A percentile compares a stretch with the other conserved stretches of the same genome.
Evolutionary conservation across 371 early-diverging fungal genomes (phyloP).

Genomic region (Nematocida parisii): DNA sequence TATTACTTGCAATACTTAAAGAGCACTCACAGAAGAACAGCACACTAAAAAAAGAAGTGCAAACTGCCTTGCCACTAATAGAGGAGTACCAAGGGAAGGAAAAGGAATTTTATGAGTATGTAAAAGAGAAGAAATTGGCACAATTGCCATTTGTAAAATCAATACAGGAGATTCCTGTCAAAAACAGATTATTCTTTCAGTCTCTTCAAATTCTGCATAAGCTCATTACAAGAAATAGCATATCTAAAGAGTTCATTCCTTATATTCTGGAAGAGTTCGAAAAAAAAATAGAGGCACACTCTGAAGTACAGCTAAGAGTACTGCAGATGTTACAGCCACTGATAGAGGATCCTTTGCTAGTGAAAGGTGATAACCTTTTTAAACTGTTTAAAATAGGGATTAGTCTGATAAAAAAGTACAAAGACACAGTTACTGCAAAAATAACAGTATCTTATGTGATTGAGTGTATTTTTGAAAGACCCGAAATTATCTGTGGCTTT

Average conservation of each 20-base stretch:
- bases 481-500: background rate
- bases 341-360: constrained; percentile 31
- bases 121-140: background rate
- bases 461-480: constrained; percentile 30
- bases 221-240: constrained; percentile 5
- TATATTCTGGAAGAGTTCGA: constrained; percentile 46
- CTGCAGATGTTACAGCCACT: constrained; percentile 46
- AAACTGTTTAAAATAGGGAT: constrained; percentile 52
- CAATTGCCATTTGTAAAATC: constrained; percentile 34
- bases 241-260: constrained; percentile 24
- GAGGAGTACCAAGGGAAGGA: constrained; percentile 1
- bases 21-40: constrained; percentile 39
- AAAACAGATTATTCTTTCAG: constrained; percentile 23
- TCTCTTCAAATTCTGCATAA: constrained; percentile 27
- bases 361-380: constrained; percentile 13
- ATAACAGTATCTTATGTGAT: constrained; percentile 36
- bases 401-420: constrained; percentile 18
- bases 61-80: constrained; percentile 1
- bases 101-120: constrained; percentile 13
- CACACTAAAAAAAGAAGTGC: constrained; percentile 30
- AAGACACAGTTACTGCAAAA: constrained; percentile 19
- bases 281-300: background rate
- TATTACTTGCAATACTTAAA: constrained; percentile 9
- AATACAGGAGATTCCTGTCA: constrained; percentile 42
- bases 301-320: constrained; percentile 37